Evolutionary conservation across 345 rosid species (phyloP).

Genomic region (Alliaria petiolata): DNA sequence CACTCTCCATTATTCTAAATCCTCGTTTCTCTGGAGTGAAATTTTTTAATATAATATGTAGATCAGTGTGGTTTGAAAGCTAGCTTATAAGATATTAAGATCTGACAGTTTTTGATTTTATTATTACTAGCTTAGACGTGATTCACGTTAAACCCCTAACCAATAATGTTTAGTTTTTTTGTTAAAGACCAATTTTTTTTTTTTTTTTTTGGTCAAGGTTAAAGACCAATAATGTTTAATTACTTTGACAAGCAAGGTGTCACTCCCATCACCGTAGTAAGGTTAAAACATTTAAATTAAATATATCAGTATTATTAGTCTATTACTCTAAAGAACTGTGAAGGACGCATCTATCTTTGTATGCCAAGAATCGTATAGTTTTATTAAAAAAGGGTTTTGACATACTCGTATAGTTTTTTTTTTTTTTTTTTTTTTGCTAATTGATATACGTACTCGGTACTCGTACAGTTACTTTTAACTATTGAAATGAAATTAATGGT

Average conservation of each 20-base stretch:
- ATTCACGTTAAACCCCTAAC: conserved; percentile 12
- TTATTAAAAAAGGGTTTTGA: no score
- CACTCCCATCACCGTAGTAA: conserved; percentile 1
- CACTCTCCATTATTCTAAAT: background rate
- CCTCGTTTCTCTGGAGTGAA: conserved; percentile 12
- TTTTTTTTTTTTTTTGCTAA: no score
- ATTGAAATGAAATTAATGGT: conserved; percentile 1
- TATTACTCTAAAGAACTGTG: background rate
- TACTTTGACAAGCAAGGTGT: background rate
- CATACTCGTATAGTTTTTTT: background rate
- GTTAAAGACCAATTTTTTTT: no score
- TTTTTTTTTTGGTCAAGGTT: no score
- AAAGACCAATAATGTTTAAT: background rate
- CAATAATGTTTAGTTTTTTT: no score
- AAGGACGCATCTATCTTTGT: background rate
- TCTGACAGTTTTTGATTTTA: background rate
- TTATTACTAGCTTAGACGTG: conserved; percentile 5
- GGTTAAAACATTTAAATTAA: background rate
- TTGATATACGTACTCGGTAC: no score
- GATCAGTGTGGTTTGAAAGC: background rate
- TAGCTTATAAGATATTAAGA: background rate
- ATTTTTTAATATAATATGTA: background rate
- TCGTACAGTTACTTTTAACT: no score
- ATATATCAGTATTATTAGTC: no score
- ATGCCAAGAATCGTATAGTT: conserved; percentile 3